Base-by-base conservation (phyloP, 1,139 yeast species). In the Candida anutae region DNA sequence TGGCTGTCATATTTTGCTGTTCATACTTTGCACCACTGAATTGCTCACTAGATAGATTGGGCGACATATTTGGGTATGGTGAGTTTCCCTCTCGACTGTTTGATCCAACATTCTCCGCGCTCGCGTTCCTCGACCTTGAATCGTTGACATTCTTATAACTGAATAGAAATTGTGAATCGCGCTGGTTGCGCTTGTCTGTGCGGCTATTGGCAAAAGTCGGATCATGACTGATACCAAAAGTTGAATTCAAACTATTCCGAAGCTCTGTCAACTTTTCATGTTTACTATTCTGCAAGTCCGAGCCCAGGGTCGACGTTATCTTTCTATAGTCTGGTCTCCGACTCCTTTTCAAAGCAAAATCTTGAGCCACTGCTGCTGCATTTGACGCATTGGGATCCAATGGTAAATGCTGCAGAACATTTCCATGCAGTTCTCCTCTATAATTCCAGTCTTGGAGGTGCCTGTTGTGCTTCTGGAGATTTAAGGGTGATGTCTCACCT, bases 281-380 rank as follows among this genome's bases (percentile, higher is more conserved):
- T 51, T 38, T 56, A 45, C 35, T 43, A 25, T 32, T 40, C 25
- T 58, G 64, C 19, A 58, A 42, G 24, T 39, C 52, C 8, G 62
- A 47, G 1, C 63, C 63, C 22, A 48, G 30, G 8, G 41, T 21
- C 5, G 34, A 8, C 3, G 45, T 30, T 19, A 48, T 50, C 28
- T 62, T 62, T 24, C 64, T 43, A 38, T 64, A 63, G 38, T 63
- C 67, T 3, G 59, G 53, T 31, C 71, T 46, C 35, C 70, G 53
- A 33, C 67, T 58, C 32, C 72, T 43, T 29, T 53, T 55, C 34
- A 64, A 50, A 1, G 67, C 45, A 42, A 62, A 55, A 20, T 50
- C 58, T 19, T 43, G 48, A 13, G 29, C 24, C 15, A 30, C 22
- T 8, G 14, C 12, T 2, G 25, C 12, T 16, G 20, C 12, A 6